phyloP scores from a whole-genome alignment of 78 protist genomes.

The Cavenderia fasciculata region DNA sequence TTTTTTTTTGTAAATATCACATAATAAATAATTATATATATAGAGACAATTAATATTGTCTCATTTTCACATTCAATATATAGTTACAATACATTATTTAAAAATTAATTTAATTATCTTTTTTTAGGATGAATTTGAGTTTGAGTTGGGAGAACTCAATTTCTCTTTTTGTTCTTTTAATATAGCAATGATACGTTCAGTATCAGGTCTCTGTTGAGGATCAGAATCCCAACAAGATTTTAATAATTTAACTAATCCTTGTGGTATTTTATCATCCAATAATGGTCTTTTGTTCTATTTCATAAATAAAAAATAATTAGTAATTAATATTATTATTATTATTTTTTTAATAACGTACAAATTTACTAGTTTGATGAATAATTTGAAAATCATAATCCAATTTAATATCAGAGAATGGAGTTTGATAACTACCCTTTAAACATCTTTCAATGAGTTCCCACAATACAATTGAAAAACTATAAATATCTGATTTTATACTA shows the following conservation, averaged over 20 bases:
- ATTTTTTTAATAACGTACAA: not conserved
- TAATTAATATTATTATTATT: not conserved
- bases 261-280: conserved; percentile 29
- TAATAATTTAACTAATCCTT: conserved; percentile 2
- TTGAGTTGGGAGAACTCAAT: too few relatives aligned
- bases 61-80: too few relatives aligned
- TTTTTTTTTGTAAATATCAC: too few relatives aligned
- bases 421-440: not conserved
- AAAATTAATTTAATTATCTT: too few relatives aligned
- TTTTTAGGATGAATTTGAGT: too few relatives aligned
- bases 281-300: conserved; percentile 46
- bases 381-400: conserved; percentile 66
- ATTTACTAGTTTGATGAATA: conserved; percentile 45
- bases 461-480: conserved; percentile 57
- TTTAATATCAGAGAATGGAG: conserved; percentile 19
- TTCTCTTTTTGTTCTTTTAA: too few relatives aligned
- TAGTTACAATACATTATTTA: too few relatives aligned
- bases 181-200: too few relatives aligned
- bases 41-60: too few relatives aligned
- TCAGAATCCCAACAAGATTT: conserved; percentile 40
- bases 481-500: conserved; percentile 51
- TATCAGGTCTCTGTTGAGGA: conserved; percentile 6
- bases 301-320: not conserved
- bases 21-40: too few relatives aligned
- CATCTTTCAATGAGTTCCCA: conserved; percentile 44